Conservation (phyloP, 2,329 filamentous ascomycete species). For the Colletotrichum sp. region DNA sequence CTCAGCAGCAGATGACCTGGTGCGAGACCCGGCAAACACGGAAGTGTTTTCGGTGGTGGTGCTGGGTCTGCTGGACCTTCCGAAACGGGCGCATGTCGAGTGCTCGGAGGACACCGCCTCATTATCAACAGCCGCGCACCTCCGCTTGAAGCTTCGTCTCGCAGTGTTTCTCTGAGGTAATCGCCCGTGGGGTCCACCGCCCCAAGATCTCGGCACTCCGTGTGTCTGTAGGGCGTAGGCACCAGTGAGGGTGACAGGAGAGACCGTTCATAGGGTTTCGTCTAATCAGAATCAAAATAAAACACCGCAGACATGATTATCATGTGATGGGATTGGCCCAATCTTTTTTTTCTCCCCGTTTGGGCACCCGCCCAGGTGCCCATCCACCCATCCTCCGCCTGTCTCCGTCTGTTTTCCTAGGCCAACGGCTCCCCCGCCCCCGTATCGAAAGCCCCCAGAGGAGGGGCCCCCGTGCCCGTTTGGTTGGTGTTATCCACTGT, state of each 20-base stretch:
- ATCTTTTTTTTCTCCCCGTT: background rate
- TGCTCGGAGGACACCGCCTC: conserved; percentile 12
- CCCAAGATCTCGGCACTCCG: background rate
- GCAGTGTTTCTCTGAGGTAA: background rate
- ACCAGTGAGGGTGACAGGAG: background rate
- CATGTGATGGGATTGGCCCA: background rate
- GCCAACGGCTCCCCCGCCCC: conserved; percentile 3
- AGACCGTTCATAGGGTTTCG: background rate
- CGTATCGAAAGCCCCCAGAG: conserved; percentile 6
- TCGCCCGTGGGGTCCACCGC: background rate
- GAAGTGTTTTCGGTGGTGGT: background rate
- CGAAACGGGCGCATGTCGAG: conserved; percentile 2
- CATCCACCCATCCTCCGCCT: background rate
- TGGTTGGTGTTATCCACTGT: conserved; percentile 14
- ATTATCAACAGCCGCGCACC: background rate
- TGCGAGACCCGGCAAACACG: background rate
- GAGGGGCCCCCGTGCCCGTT: background rate
- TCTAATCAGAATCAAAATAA: background rate
- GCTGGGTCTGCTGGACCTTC: background rate
- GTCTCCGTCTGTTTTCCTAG: background rate
- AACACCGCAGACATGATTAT: conserved; percentile 3
- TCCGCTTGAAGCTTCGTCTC: background rate
- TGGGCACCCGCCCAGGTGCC: background rate
- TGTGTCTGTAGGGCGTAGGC: background rate
- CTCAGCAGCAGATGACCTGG: background rate